Conservation (phyloP, 495 filamentous ascomycete species). For the Podospora anserina region DNA sequence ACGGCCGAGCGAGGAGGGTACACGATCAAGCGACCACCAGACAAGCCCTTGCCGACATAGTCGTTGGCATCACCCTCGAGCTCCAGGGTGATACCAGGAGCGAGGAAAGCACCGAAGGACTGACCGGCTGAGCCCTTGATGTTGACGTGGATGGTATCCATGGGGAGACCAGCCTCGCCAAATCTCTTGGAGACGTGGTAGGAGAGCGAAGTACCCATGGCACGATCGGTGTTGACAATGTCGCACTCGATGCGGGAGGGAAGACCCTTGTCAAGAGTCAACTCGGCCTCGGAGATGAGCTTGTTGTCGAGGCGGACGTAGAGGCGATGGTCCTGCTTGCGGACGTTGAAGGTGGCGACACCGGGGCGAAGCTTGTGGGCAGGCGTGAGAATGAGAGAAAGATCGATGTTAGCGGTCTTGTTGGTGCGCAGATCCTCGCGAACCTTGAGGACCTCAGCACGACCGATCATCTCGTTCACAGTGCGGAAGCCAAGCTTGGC, state of each 20-base stretch:
- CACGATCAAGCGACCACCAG: slow-evolving; percentile 91
- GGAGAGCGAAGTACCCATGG: slow-evolving; percentile 89
- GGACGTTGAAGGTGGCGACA: slow-evolving; percentile 97
- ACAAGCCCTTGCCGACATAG: slow-evolving; percentile 97
- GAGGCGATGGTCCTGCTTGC: slow-evolving; percentile 94
- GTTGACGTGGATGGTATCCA: slow-evolving; percentile 95
- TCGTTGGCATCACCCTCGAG: slow-evolving; percentile 98
- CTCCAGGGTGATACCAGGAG: slow-evolving; percentile 92
- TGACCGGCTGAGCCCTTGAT: slow-evolving; percentile 99
- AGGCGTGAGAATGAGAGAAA: slow-evolving; percentile 93
- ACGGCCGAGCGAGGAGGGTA: slow-evolving; percentile 92
- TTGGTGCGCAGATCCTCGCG: slow-evolving; percentile 82
- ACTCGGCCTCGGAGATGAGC: slow-evolving; percentile 94
- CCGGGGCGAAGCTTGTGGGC: slow-evolving; percentile 94
- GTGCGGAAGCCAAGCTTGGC: slow-evolving; percentile 91
- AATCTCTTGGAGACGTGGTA: slow-evolving; percentile 95
- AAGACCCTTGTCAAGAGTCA: slow-evolving; percentile 92
- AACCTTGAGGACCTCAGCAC: slow-evolving; percentile 80
- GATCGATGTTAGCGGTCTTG: slow-evolving; percentile 92
- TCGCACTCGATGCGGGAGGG: slow-evolving; percentile 96
- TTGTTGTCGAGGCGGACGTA: slow-evolving; percentile 97
- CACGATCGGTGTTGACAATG: slow-evolving; percentile 96
- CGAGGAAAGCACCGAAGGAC: slow-evolving; percentile 95
- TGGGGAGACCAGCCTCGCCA: slow-evolving; percentile 84
- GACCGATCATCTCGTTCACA: slow-evolving; percentile 98